These are phyloP conservation scores for Arthrobotrys iridis DNA, from an alignment of 2,329 filamentous ascomycete species.

Conservation along the genomic window DNA sequence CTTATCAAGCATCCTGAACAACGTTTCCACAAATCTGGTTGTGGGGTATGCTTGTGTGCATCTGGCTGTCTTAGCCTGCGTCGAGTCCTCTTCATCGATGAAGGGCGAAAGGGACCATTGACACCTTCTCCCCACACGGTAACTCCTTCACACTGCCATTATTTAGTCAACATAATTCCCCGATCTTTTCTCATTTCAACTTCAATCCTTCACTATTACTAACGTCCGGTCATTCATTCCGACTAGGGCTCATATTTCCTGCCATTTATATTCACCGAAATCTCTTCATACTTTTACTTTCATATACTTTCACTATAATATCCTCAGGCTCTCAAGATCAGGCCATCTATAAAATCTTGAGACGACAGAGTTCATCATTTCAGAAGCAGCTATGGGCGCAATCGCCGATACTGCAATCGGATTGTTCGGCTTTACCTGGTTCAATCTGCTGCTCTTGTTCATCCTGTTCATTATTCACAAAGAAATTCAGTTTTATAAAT, in stretches of 20 bases:
- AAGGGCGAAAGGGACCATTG: neutral
- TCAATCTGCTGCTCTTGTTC: slow-evolving; percentile 18
- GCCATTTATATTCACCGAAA: neutral
- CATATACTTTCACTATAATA: neutral
- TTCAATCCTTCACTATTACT: neutral
- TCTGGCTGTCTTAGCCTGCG: neutral
- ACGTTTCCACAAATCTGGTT: neutral
- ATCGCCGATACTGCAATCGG: slow-evolving; percentile 4
- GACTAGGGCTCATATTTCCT: neutral
- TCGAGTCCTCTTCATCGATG: neutral
- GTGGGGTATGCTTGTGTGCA: neutral
- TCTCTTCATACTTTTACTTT: neutral
- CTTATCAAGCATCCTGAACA: neutral
- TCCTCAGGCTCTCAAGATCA: neutral
- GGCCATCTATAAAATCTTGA: neutral
- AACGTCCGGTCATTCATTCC: neutral
- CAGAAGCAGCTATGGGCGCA: slow-evolving; percentile 16
- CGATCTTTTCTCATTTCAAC: neutral
- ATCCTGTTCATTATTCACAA: slow-evolving; percentile 20
- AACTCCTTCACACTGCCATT: neutral
- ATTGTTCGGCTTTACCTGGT: slow-evolving; percentile 22
- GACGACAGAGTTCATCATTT: neutral
- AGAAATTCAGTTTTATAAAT: slow-evolving; percentile 34
- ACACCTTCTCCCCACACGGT: neutral
- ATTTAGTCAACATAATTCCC: neutral